phyloP scores from a whole-genome alignment of 352 stramenopile species.

The Thalassiosira livingstoniorum region DNA sequence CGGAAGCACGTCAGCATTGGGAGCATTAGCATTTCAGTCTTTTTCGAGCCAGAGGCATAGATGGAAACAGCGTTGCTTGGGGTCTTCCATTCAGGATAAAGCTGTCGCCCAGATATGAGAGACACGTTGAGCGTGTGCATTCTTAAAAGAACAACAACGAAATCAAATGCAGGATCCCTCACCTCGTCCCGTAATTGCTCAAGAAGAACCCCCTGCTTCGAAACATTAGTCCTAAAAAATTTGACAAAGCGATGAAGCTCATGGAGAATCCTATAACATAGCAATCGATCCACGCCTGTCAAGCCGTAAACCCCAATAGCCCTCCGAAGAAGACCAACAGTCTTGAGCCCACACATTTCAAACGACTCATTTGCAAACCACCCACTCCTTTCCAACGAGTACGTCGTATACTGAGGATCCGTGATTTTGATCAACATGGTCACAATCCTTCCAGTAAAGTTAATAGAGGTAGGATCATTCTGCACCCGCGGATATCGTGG shows the following conservation, averaged over 20 bases:
- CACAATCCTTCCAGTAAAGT: slow-evolving; percentile 94
- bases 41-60: slow-evolving; percentile 91
- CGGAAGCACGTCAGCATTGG: slow-evolving; percentile 92
- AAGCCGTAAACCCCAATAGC: slow-evolving; percentile 92
- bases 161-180: no score
- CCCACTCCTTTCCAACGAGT: slow-evolving; percentile 90
- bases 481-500: slow-evolving; percentile 90
- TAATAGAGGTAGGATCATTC: slow-evolving; percentile 57
- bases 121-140: no score
- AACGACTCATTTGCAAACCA: slow-evolving; percentile 87
- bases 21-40: slow-evolving; percentile 94
- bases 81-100: slow-evolving; percentile 91
- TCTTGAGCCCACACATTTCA: slow-evolving; percentile 89
- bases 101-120: slow-evolving; percentile 24
- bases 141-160: no score
- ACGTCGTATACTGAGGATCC: slow-evolving; percentile 90
- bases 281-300: slow-evolving; percentile 91
- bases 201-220: slow-evolving; percentile 90
- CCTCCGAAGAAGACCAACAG: slow-evolving; percentile 90
- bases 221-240: slow-evolving; percentile 90
- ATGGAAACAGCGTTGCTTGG: slow-evolving; percentile 88
- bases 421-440: slow-evolving; percentile 93
- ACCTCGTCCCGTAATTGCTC: slow-evolving; percentile 88
- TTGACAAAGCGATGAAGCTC: slow-evolving; percentile 94
- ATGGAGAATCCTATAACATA: slow-evolving; percentile 88